phyloP scores from a whole-genome alignment of 306 rosid genomes.

The Mucuna pruriens region DNA sequence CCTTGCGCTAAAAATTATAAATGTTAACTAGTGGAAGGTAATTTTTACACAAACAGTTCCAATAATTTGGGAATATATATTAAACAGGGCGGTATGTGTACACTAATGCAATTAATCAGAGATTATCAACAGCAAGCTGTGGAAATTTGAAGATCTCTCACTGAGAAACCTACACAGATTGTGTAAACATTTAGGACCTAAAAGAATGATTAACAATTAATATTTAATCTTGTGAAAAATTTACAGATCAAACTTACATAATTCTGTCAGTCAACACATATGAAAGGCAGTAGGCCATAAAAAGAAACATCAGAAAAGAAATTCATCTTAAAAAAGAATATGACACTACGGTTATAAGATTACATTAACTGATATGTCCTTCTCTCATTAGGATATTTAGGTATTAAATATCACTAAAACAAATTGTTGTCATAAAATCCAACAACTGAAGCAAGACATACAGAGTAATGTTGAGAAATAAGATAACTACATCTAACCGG shows the following conservation, averaged over 20 bases:
- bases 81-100: conserved; percentile 3
- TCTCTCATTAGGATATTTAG: not conserved
- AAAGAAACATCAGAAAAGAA: conserved; percentile 7
- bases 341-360: not conserved
- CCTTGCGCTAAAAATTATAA: conserved; percentile 1
- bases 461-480: not conserved
- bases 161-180: conserved; percentile 1
- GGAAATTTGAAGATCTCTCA: conserved; percentile 3
- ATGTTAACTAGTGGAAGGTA: not conserved
- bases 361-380: conserved; percentile 10
- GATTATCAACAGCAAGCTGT: conserved; percentile 3
- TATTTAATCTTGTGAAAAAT: conserved; percentile 20
- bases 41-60: not conserved
- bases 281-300: not conserved
- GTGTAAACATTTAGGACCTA: conserved; percentile 9
- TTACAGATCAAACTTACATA: conserved; percentile 6
- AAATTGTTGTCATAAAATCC: conserved; percentile 11
- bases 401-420: not conserved
- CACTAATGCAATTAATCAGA: not conserved
- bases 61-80: not conserved
- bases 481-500: not conserved
- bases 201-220: not conserved
- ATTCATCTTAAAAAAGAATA: conserved; percentile 3
- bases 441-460: conserved; percentile 22
- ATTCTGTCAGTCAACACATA: not conserved